Base-by-base conservation (phyloP, 2,329 filamentous ascomycete genomes). In the Monilinia laxa region DNA sequence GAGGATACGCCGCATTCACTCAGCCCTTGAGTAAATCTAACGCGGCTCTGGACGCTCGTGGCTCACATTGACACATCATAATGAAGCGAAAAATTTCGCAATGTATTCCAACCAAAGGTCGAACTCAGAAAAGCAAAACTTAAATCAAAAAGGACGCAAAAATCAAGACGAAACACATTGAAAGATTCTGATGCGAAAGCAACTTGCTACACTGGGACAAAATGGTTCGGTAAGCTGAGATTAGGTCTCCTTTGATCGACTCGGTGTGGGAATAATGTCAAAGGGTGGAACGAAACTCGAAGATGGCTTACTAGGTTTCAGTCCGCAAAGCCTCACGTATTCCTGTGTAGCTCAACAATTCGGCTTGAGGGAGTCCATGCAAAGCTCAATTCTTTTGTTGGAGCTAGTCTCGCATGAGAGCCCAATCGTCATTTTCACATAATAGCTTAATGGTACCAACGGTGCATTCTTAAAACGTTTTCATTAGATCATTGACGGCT, bases 401-500 rank as follows among this genome's bases (percentile, higher is more conserved):
- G 23, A 60, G 28, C 16, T 12, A 20, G n/a, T 25, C 45, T 51
- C n/a, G 14, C 9, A 38, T 2, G 12, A 18, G n/a, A 18, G 18
- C 12, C 14, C 10, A 40, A n/a, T n/a, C 12, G 23, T 52, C 12
- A 51, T 38, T 5, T 28, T n/a, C 4, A 28, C 5, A 59, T 38
- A 18, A 9, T 51, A 28, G n/a, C 18, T 58, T 18, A 4, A 45
- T 45, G 25, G 14, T 12, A 7, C 5, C 2, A 25, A 18, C 11
- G 14, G 28, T 5, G 3, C 6, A 47, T 35, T 42, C 31, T 59
- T 68, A 76, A 69, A 76, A 69, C 35, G 69, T 73, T 68, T 81
- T 84, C 86, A 90, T 89, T 42, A 89, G 84, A 72, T 90, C 86
- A 16, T 80, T 81, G 3, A 90, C 85, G 0, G 86, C 86, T 71